Evolutionary conservation across 768 basidiomycete genomes (phyloP).

Genomic region (Filobasidium floriforme): DNA sequence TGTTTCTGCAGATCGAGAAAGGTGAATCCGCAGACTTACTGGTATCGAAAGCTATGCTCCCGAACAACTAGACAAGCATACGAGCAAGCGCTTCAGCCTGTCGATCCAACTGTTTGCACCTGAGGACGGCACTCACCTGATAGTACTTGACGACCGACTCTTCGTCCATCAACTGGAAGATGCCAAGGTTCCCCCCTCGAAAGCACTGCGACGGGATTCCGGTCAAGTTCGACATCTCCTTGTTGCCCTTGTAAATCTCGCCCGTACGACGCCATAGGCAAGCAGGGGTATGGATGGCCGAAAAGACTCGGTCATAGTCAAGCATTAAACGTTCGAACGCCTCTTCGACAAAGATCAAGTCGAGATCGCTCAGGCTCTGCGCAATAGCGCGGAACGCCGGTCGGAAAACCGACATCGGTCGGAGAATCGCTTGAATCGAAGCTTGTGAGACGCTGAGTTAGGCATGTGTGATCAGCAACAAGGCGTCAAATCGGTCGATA

Average conservation of each 20-base stretch:
- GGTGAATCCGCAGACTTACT: slow-evolving; percentile 16
- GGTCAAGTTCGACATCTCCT: slow-evolving; percentile 78
- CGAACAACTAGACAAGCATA: slow-evolving; percentile 20
- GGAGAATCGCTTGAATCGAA: slow-evolving; percentile 83
- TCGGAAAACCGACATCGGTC: slow-evolving; percentile 57
- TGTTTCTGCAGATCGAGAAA: background rate
- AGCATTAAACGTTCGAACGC: slow-evolving; percentile 90
- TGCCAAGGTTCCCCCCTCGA: slow-evolving; percentile 73
- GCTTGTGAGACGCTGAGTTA: slow-evolving; percentile 70
- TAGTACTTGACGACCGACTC: slow-evolving; percentile 94
- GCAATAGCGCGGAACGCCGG: slow-evolving; percentile 48
- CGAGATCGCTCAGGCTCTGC: slow-evolving; percentile 46
- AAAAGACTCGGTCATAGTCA: slow-evolving; percentile 75
- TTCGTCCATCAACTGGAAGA: slow-evolving; percentile 97
- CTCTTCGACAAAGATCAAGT: slow-evolving; percentile 95
- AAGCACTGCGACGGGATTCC: slow-evolving; percentile 57
- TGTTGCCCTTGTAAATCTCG: slow-evolving; percentile 97
- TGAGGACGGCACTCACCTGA: slow-evolving; percentile 58
- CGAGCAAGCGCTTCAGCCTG: background rate
- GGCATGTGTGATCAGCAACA: background rate
- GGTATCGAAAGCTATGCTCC: slow-evolving; percentile 44
- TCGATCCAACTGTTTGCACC: background rate
- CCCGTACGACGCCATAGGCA: slow-evolving; percentile 95
- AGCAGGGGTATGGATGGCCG: slow-evolving; percentile 90
- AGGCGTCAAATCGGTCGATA: background rate